Conservation (phyloP, 805 yeast genomes). For the Blastobotrys attinorum region DNA sequence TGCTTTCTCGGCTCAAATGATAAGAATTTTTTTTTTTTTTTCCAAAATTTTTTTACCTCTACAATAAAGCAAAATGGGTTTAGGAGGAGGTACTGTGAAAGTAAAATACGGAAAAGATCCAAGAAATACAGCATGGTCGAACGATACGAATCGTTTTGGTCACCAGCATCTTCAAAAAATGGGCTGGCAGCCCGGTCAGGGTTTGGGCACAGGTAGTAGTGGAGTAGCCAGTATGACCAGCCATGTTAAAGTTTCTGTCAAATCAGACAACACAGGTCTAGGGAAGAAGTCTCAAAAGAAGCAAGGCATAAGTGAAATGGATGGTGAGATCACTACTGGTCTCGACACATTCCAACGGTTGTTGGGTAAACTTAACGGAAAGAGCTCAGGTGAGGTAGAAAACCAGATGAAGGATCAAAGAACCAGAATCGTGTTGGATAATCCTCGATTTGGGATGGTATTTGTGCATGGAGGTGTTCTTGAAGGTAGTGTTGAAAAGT, state of each 20-base stretch:
- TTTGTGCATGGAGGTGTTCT: conserved; percentile 82
- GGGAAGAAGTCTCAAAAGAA: conserved; percentile 53
- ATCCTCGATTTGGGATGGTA: conserved; percentile 81
- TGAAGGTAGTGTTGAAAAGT: conserved; percentile 71
- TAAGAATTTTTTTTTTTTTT: conserved; percentile 14
- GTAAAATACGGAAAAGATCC: conserved; percentile 91
- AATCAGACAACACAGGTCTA: conserved; percentile 76
- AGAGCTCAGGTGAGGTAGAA: conserved; percentile 49
- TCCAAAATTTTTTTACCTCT: neutral
- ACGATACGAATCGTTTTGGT: conserved; percentile 64
- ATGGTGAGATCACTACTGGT: conserved; percentile 78
- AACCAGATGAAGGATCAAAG: conserved; percentile 53
- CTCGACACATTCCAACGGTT: conserved; percentile 88
- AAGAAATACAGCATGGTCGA: conserved; percentile 90
- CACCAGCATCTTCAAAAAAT: conserved; percentile 70
- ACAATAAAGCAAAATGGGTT: conserved; percentile 24
- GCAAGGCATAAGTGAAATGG: conserved; percentile 43
- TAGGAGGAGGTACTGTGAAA: conserved; percentile 60
- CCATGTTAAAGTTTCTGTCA: conserved; percentile 75
- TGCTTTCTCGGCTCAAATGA: no score
- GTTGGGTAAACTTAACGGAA: conserved; percentile 83
- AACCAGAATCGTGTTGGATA: conserved; percentile 59
- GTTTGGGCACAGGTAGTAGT: conserved; percentile 55
- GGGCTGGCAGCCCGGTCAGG: conserved; percentile 93
- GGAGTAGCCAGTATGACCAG: conserved; percentile 52